Percentiles rank a stretch among this genome's conserved stretches.
phyloP scores from a whole-genome alignment of 2,329 filamentous ascomycete species.

The Aspergillus persii region DNA sequence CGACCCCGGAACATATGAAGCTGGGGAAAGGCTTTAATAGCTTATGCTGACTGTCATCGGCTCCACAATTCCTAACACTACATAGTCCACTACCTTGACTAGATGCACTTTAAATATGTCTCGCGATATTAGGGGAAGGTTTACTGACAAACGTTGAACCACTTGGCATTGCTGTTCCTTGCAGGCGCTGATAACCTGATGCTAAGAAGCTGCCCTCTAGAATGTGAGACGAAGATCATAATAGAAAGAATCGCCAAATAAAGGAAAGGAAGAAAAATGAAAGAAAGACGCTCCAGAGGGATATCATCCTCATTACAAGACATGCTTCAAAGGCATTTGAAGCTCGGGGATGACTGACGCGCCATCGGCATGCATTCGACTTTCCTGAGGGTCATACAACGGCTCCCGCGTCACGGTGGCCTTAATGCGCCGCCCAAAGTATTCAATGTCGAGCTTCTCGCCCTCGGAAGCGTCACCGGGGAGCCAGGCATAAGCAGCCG shows the following conservation, averaged over 20 bases:
- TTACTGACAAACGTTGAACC: not conserved
- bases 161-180: not conserved
- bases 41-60: too few species aligned
- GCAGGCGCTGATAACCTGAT: not conserved
- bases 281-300: too few species aligned
- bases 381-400: conserved; percentile 46
- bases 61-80: too few species aligned
- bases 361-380: conserved; percentile 29
- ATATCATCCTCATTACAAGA: not conserved
- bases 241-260: not conserved
- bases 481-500: conserved; percentile 60
- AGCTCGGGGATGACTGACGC: conserved; percentile 6
- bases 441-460: conserved; percentile 57
- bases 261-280: too few species aligned
- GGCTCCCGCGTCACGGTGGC: conserved; percentile 56
- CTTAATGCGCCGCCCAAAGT: conserved; percentile 55
- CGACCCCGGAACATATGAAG: too few species aligned
- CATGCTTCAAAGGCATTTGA: conserved; percentile 10
- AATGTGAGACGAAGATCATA: not conserved
- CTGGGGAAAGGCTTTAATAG: too few species aligned
- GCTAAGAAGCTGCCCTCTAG: not conserved
- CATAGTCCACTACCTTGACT: too few species aligned
- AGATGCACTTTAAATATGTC: too few species aligned
- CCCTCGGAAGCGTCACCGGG: conserved; percentile 50
- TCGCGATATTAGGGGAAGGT: not conserved